Evolutionary conservation across 2,329 filamentous ascomycete genomes (phyloP).

Genomic region (Aotearoamyces nothofagi): DNA sequence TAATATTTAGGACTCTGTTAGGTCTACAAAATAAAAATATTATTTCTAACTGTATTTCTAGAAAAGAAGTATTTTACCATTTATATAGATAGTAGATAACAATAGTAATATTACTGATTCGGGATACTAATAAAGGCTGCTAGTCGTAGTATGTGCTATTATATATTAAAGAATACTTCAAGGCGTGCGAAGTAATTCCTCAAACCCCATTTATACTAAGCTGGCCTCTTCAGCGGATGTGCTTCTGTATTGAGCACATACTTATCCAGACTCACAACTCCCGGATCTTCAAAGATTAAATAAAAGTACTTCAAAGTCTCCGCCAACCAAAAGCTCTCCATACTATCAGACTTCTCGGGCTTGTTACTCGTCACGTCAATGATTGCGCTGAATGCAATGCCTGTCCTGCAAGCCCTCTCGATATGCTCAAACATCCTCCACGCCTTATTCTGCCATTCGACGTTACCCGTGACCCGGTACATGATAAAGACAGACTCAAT

Average conservation of each 20-base stretch:
- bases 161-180: too few relatives aligned
- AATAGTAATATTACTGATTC: too few relatives aligned
- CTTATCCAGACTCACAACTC: conserved; percentile 41
- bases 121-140: too few relatives aligned
- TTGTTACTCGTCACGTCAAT: conserved; percentile 21
- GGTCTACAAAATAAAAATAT: too few relatives aligned
- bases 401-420: conserved; percentile 25
- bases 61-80: too few relatives aligned
- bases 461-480: conserved; percentile 19
- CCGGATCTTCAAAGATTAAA: conserved; percentile 32
- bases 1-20: too few relatives aligned
- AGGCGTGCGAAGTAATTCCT: too few relatives aligned
- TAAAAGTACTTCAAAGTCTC: conserved; percentile 52
- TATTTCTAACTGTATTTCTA: too few relatives aligned
- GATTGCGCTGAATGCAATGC: conserved; percentile 27
- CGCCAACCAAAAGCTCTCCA: conserved; percentile 48
- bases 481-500: conserved; percentile 55
- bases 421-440: conserved; percentile 34
- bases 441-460: conserved; percentile 24
- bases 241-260: conserved; percentile 31
- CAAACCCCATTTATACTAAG: too few relatives aligned
- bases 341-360: conserved; percentile 28
- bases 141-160: too few relatives aligned
- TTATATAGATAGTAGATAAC: too few relatives aligned
- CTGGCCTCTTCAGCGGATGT: conserved; percentile 13